Evolutionary conservation across 1,284 basidiomycete species (phyloP), one percentile per base, ranked within the genome.

Genomic region (Ustilago tritici): DNA sequence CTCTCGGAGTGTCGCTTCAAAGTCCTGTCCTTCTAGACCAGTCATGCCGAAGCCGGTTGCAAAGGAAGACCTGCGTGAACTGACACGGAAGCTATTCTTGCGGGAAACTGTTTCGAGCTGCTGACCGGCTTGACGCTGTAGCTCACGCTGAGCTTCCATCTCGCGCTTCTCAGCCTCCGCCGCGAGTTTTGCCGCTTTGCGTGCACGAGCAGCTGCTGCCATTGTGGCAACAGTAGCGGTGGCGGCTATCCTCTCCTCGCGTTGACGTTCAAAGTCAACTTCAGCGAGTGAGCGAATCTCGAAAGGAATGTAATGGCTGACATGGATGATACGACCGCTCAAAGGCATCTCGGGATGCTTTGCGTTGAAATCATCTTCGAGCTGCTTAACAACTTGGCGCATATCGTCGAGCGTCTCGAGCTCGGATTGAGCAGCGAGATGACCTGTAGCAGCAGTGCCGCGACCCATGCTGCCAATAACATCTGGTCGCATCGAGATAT

Each of bases 291-390:
- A 76, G 41, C 77, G 78, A 38, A 85, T 80, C 46, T 78, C 74
- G 66, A 86, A 85, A 23, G 84, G 84, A n/a, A 86, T 82, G 61
- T 78, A 80, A 63, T 85, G 83, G 54, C 76, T 80, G 54, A 84
- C 84, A 46, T 86, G 84, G 54, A 86, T 86, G 63, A 86, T 83
- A 28, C 84, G 76, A 12, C 84, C 84, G 57, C 79, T 81, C 36
- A 85, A 71, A 8, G 80, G 72, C 50, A 66, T 70, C 34, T 78
- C 72, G 32, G 80, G 78, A 49, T 84, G 84, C 52, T 79, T 82
- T 19, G 70, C 68, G 40, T 76, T 78, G 61, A 82, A 83, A 35
- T 85, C 84, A 9, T 76, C 71, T 57, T 82, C 76, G 55, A 85
- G 79, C 23, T 81, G 71, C 53, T 70, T 61, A 58, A 84, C 78